phyloP scores from a whole-genome alignment of 2,329 filamentous ascomycete species.

The Aspergillus sp. region DNA sequence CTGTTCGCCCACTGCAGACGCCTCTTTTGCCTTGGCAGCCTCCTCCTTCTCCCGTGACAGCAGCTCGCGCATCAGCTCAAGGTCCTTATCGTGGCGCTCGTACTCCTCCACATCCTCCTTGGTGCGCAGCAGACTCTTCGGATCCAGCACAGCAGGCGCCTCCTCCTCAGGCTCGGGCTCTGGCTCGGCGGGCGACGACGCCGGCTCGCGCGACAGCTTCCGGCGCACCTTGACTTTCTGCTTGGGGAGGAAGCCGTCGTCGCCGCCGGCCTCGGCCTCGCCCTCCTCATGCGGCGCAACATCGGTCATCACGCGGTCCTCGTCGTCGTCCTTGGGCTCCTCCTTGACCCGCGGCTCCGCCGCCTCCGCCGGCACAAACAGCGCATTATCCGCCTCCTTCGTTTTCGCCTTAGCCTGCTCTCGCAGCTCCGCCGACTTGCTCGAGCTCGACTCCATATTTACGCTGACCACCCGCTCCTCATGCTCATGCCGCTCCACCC shows the following conservation, averaged over 20 bases:
- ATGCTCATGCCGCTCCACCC: conserved; percentile 56
- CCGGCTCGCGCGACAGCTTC: conserved; percentile 23
- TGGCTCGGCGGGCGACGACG: conserved; percentile 1
- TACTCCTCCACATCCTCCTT: conserved; percentile 43
- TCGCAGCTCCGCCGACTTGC: conserved; percentile 42
- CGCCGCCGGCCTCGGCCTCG: conserved; percentile 20
- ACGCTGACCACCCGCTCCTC: conserved; percentile 53
- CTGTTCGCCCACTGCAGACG: conserved; percentile 8
- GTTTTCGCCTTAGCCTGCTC: conserved; percentile 32
- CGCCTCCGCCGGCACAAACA: conserved; percentile 20
- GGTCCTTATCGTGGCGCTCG: conserved; percentile 39
- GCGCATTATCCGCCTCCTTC: conserved; percentile 23
- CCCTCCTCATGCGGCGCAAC: conserved; percentile 28
- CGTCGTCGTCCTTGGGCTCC: conserved; percentile 52
- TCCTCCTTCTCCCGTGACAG: conserved; percentile 26
- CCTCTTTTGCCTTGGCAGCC: conserved; percentile 17
- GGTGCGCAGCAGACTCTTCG: conserved; percentile 36
- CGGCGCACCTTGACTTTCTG: conserved; percentile 35
- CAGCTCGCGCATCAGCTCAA: conserved; percentile 39
- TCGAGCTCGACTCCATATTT: conserved; percentile 52
- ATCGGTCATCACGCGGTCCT: conserved; percentile 35
- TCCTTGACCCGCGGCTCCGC: conserved; percentile 47
- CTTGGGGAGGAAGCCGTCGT: conserved; percentile 33
- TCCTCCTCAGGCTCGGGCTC: background rate
- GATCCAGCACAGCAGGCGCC: conserved; percentile 20